Base-by-base conservation (phyloP, 2,329 filamentous ascomycete species). In the Plenodomus lindquistii region DNA sequence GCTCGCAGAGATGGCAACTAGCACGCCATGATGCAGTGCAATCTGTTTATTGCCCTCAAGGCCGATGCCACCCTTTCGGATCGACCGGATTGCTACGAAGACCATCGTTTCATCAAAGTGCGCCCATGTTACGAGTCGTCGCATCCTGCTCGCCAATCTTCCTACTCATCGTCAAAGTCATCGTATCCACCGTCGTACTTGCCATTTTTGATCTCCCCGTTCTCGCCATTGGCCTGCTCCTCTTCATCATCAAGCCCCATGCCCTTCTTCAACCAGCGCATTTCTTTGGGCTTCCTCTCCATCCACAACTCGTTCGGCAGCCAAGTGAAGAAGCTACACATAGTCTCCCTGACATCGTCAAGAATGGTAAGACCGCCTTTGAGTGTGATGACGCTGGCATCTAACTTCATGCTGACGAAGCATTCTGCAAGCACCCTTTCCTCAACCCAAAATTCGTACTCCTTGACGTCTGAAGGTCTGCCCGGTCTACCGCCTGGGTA, bases 401-500 rank as follows among this genome's bases (percentile, higher is more conserved):
- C 62, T 40, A 79, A 63, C 65, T 76, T 79, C 72, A 79, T 71
- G 0, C 90, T 89, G 0, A 79, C 70, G 49, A 82, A 81, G 63
- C 88, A 82, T 46, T 82, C 75, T 21, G 75, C 51, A 16, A 88
- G 71, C 2, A 83, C 67, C 4, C 79, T 69, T 20, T 84, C 80
- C 51, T 96, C 91, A 3, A 96, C 65, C 62, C 88, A 83, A 55
- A 95, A 86, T 11, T 68, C 66, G 52, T 76, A 72, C 38, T 76
- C 77, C 37, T 48, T 57, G 31, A 81, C 76, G 15, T 70, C 59
- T 7, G 50, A 50, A 10, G 46, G 44, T 48, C 48, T 54, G 7
- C 49, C 41, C 20, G 59, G 58, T 38, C 59, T 59, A 16, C 60
- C 62, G 7, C 55, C 42, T 2, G 60, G 59, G 42, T 66, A 65